Evolutionary conservation across 2,329 filamentous ascomycete genomes (phyloP).

Genomic region (Hypoxylon sp.): DNA sequence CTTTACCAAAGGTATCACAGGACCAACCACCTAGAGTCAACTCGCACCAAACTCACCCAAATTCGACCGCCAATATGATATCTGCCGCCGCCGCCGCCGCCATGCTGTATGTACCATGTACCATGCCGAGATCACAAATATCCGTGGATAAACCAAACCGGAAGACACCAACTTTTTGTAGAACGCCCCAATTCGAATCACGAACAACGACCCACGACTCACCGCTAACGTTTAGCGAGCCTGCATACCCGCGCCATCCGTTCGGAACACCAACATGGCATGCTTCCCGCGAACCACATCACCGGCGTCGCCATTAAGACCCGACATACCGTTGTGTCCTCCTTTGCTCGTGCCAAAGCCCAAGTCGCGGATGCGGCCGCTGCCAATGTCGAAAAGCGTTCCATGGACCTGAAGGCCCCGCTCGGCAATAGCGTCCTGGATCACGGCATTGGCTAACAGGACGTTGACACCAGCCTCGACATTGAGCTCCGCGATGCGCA

Average conservation of each 20-base stretch:
- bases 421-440: slow-evolving; percentile 79
- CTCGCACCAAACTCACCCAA: slow-evolving; percentile 10
- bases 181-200: slow-evolving; percentile 10
- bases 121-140: slow-evolving; percentile 18
- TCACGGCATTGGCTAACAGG: slow-evolving; percentile 76
- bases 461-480: slow-evolving; percentile 77
- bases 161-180: slow-evolving; percentile 25
- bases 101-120: slow-evolving; percentile 3
- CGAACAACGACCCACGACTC: slow-evolving; percentile 2
- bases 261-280: slow-evolving; percentile 66
- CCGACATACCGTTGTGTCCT: slow-evolving; percentile 30
- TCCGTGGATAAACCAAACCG: slow-evolving; percentile 3
- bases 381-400: slow-evolving; percentile 77
- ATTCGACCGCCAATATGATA: slow-evolving; percentile 14
- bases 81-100: slow-evolving; percentile 6
- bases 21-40: slow-evolving; percentile 2
- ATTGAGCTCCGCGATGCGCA: slow-evolving; percentile 82
- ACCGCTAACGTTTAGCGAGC: slow-evolving; percentile 38
- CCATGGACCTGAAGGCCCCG: slow-evolving; percentile 82
- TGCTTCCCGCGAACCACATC: slow-evolving; percentile 65
- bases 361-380: slow-evolving; percentile 66
- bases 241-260: slow-evolving; percentile 53
- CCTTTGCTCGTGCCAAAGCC: slow-evolving; percentile 59
- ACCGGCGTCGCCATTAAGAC: slow-evolving; percentile 38
- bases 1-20: slow-evolving; percentile 24